Percentiles rank a stretch among this genome's conserved stretches.
phyloP scores from a whole-genome alignment of 768 basidiomycete species.

The Leccinum disarticulatum region DNA sequence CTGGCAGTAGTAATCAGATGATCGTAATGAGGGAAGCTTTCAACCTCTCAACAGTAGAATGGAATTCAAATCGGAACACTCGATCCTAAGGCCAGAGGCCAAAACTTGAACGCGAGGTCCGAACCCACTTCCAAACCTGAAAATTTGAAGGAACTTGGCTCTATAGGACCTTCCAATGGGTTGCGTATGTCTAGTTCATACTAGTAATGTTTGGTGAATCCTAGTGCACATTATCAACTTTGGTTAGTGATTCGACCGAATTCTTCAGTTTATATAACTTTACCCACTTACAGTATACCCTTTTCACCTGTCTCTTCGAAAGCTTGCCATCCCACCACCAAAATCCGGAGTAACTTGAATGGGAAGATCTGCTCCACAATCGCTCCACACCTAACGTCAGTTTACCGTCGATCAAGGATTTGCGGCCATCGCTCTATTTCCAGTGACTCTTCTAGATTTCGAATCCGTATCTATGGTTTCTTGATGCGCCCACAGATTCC shows the following conservation, averaged over 20 bases:
- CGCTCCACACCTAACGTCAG: background rate
- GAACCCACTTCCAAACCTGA: background rate
- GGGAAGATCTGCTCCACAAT: constrained; percentile 3
- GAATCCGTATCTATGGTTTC: background rate
- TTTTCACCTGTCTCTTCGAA: background rate
- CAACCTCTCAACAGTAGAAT: background rate
- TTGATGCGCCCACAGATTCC: background rate
- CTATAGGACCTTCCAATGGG: background rate
- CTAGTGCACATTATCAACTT: background rate
- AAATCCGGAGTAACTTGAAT: background rate
- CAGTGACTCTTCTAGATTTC: background rate
- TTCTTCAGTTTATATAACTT: background rate
- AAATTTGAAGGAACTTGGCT: background rate
- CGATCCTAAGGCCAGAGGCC: no score
- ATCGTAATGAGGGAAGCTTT: background rate
- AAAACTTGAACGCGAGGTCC: no score
- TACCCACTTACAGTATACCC: background rate
- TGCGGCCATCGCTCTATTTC: background rate
- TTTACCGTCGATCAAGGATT: constrained; percentile 20
- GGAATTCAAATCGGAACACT: background rate
- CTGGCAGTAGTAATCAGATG: background rate
- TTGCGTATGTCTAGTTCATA: background rate
- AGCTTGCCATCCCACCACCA: background rate
- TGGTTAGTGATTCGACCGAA: background rate
- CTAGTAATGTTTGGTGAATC: no score